Evolutionary conservation across 2,329 filamentous ascomycete species (phyloP), one percentile per base, ranked within the genome.

Genomic region (Coccinonectria pachysandricola): DNA sequence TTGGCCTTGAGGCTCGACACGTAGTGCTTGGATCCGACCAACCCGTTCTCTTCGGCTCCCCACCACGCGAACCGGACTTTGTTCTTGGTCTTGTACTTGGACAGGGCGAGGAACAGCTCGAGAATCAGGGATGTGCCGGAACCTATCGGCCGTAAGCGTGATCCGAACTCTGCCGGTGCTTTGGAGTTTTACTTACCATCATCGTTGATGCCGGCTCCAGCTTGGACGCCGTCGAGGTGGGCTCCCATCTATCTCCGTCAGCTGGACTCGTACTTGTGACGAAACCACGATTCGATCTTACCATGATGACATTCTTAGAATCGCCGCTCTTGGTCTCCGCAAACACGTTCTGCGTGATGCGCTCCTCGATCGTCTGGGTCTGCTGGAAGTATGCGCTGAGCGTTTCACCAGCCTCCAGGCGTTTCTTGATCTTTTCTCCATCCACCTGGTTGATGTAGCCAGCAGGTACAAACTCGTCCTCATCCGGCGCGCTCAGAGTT

Each of bases 131-230:
- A 48, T 1, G 52, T 52, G 8, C 60, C 61, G 0, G 54, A 61
- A 5, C 61, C n/a, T n/a, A n/a, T n/a, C n/a, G n/a, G n/a, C n/a
- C n/a, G n/a, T n/a, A n/a, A n/a, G n/a, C n/a, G n/a, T n/a, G n/a
- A n/a, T n/a, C n/a, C n/a, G n/a, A n/a, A n/a, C n/a, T n/a, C n/a
- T n/a, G n/a, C n/a, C n/a, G n/a, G n/a, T n/a, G n/a, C n/a, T n/a
- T n/a, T n/a, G n/a, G n/a, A n/a, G n/a, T n/a, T n/a, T 16, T 7
- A 12, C 15, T 1, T 25, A 37, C 36, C 61, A 26, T 65, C 59
- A 23, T 64, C 61, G 24, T 65, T 64, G 32, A 64, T 57, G 3
- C 60, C 61, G 0, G 60, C 54, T 0, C 60, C 61, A 7, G 53
- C 56, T 15, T 57, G 52, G 3, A 62, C 60, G 0, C 52, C 55